Evolutionary conservation across 1,284 basidiomycete species (phyloP), one percentile per base, ranked within the genome.

Genomic region (Ustilago tritici): DNA sequence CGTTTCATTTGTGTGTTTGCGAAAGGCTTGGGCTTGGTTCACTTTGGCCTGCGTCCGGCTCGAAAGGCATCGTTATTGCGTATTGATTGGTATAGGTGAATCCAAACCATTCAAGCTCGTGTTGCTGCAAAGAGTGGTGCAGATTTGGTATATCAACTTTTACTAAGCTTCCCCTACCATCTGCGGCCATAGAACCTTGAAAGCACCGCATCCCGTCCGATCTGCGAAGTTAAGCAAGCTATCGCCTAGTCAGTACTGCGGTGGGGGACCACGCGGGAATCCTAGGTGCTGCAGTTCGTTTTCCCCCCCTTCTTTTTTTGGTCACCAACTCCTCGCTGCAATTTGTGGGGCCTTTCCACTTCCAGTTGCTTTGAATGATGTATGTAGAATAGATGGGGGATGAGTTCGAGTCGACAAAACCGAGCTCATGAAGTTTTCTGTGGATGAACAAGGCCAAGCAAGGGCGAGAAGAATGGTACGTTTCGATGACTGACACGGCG

Each of bases 211-310:
- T 92, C 91, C 91, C 89, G 90, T 91, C 90, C 86, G 90, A 92
- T 91, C 90, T 91, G 90, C 89, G 90, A 89, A 91, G 91, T 91
- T 90, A 92, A 92, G 89, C 90, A 88, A 89, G 89, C 90, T 91
- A 89, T 91, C 90, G 90, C 90, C 89, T 87, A 91, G 91, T 91
- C 91, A 92, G 91, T 92, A 92, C 91, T 91, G 91, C 89, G 90
- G 91, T 92, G 91, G 91, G 91, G 91, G 91, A 92, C 91, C 91
- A 92, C 90, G 89, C 89, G 90, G 91, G 91, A 91, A 92, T 92
- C 91, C 91, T 91, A 88, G 90, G 90, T 91, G 91, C 90, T 90
- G 90, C 91, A 90, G 90, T 91, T 91, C 88, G 89, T 82, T 52
- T 61, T 50, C 23, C 23, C 23, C 23, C 23, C 23, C 23, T 23